Evolutionary conservation across 768 basidiomycete genomes (phyloP).

Genomic region (Naganishia kalamii): DNA sequence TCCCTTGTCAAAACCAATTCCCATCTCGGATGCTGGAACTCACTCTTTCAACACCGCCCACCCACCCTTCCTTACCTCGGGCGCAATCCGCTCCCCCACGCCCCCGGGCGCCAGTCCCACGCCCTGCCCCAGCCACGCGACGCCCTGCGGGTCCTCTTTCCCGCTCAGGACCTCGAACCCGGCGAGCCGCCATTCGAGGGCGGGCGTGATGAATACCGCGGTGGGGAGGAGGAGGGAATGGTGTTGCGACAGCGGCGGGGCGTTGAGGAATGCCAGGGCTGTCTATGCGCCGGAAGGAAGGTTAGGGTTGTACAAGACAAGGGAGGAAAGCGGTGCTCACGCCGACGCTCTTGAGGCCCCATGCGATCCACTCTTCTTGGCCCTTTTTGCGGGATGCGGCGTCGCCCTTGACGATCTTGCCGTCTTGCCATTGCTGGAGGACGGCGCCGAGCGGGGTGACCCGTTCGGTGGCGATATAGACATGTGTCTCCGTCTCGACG

Average conservation of each 20-base stretch:
- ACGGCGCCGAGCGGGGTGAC: conserved; percentile 66
- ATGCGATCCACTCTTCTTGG: conserved; percentile 81
- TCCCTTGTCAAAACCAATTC: too few relatives aligned
- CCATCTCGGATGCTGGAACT: too few relatives aligned
- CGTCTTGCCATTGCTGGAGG: conserved; percentile 57
- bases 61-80: conserved; percentile 82
- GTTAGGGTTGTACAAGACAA: not conserved
- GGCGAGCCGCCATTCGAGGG: conserved; percentile 94
- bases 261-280: conserved; percentile 83
- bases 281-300: conserved; percentile 44
- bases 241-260: conserved; percentile 75
- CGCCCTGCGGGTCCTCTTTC: conserved; percentile 67
- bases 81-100: conserved; percentile 59
- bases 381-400: conserved; percentile 48
- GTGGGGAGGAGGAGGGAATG: conserved; percentile 52
- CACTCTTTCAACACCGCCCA: conserved; percentile 81
- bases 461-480: conserved; percentile 92
- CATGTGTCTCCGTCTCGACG: conserved; percentile 75
- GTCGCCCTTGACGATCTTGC: conserved; percentile 19
- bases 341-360: conserved; percentile 71
- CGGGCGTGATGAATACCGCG: conserved; percentile 81
- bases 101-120: conserved; percentile 54
- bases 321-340: not conserved
- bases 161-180: conserved; percentile 87
- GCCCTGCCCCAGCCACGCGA: conserved; percentile 52